phyloP scores from a whole-genome alignment of 208 protist species.

The Wallacemonas sp. region DNA sequence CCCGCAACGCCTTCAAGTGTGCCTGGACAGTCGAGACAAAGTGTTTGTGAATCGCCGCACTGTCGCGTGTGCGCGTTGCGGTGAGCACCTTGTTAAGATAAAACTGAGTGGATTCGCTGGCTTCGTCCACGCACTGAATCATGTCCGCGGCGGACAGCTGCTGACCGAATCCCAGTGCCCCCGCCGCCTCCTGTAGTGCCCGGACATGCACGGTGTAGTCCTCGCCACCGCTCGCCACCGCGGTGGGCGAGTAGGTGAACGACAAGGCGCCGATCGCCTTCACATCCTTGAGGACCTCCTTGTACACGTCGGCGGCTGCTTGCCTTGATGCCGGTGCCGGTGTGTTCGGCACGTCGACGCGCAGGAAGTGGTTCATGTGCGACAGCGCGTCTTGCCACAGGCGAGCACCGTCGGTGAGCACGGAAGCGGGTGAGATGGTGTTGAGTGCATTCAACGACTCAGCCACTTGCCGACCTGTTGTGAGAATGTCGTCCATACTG shows the following conservation, averaged over 20 bases:
- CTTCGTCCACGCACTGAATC: not conserved
- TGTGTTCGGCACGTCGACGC: not conserved
- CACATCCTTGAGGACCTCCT: constrained; percentile 1
- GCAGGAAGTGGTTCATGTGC: constrained; percentile 4
- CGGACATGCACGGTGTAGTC: constrained; percentile 9
- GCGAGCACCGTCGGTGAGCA: not conserved
- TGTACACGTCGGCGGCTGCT: not conserved
- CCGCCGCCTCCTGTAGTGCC: constrained; percentile 10
- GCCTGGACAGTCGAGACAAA: not conserved
- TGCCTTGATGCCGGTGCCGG: not conserved
- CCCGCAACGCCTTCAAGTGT: not conserved
- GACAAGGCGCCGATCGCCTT: not conserved
- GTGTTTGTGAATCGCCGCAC: not conserved
- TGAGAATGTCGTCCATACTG: not conserved
- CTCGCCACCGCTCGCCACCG: not conserved
- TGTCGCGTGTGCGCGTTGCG: not conserved
- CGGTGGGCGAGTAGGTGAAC: constrained; percentile 1
- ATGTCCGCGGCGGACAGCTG: not conserved
- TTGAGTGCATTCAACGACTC: not conserved
- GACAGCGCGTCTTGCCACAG: not conserved
- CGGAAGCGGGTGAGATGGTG: not conserved
- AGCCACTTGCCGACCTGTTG: not conserved
- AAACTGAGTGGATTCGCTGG: not conserved
- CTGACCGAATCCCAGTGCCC: not conserved
- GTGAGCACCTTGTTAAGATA: constrained; percentile 12